phyloP scores from a whole-genome alignment of 1,284 basidiomycete species.

The Ustilago crameri region DNA sequence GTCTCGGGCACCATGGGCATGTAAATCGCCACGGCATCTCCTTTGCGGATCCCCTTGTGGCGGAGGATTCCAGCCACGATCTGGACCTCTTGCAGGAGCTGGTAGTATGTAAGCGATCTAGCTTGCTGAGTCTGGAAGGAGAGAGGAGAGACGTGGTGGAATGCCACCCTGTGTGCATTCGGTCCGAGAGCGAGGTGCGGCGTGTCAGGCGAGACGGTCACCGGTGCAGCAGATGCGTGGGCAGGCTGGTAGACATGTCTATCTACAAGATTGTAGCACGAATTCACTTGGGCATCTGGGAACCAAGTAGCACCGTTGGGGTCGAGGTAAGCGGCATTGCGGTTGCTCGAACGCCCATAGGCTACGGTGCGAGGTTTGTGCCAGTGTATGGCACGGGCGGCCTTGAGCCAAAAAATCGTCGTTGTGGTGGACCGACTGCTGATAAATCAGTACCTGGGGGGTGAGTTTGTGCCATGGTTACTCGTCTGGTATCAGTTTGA shows the following conservation, averaged over 20 bases:
- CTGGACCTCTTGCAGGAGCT: slow-evolving; percentile 58
- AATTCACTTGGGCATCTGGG: slow-evolving; percentile 52
- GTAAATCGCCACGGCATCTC: slow-evolving; percentile 64
- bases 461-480: slow-evolving; percentile 22
- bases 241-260: slow-evolving; percentile 42
- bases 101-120: slow-evolving; percentile 54
- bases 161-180: slow-evolving; percentile 39
- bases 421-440: slow-evolving; percentile 42
- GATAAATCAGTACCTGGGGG: slow-evolving; percentile 52
- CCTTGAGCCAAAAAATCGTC: slow-evolving; percentile 57
- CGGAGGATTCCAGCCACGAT: slow-evolving; percentile 59
- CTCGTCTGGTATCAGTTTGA: background rate
- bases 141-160: slow-evolving; percentile 58
- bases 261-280: slow-evolving; percentile 51
- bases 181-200: slow-evolving; percentile 50
- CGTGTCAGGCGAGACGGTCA: slow-evolving; percentile 51
- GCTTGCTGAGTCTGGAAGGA: slow-evolving; percentile 50
- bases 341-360: slow-evolving; percentile 41
- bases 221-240: slow-evolving; percentile 25
- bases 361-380: slow-evolving; percentile 50
- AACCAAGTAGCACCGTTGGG: slow-evolving; percentile 49
- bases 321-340: slow-evolving; percentile 27
- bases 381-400: slow-evolving; percentile 54
- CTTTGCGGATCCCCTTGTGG: slow-evolving; percentile 55
- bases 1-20: slow-evolving; percentile 66